Conservation (phyloP, 192 early-diverging fungal species). For the Haplosporangium gracile region DNA sequence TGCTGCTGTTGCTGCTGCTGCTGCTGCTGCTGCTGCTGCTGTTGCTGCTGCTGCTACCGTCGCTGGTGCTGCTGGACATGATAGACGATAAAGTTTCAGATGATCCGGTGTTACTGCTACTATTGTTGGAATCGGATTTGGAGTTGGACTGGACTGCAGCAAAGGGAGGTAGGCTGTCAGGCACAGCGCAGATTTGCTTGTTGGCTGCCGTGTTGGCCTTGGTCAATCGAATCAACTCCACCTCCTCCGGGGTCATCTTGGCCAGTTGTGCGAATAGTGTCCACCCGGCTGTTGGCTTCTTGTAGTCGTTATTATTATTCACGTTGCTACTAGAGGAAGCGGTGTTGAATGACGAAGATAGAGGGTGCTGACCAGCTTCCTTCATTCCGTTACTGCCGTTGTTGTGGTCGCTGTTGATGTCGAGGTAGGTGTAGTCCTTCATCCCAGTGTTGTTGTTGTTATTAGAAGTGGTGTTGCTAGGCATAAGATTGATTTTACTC, state of each 20-base stretch:
- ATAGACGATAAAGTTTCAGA: not conserved
- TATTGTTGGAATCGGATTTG: not conserved
- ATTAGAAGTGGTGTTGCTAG: not conserved
- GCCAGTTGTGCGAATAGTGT: conserved; percentile 12
- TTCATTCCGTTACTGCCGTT: not conserved
- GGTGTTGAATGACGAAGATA: not conserved
- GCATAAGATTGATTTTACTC: not conserved
- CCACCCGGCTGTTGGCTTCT: not conserved
- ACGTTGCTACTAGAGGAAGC: not conserved
- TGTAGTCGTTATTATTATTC: not conserved
- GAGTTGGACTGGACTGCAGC: not conserved
- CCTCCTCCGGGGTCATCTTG: conserved; percentile 8
- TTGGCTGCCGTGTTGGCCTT: conserved; percentile 27
- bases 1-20: no score
- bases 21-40: no score
- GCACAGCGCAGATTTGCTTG: not conserved
- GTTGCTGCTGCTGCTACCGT: not conserved
- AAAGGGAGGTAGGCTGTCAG: not conserved
- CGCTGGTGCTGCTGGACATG: not conserved
- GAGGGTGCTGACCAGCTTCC: not conserved
- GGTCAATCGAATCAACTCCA: conserved; percentile 24
- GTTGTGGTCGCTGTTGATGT: not conserved
- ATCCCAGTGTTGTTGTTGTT: not conserved
- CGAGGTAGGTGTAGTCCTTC: not conserved
- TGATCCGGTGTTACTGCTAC: no score